phyloP scores from a whole-genome alignment of 108 stramenopile species.

The Tribonema minus region DNA sequence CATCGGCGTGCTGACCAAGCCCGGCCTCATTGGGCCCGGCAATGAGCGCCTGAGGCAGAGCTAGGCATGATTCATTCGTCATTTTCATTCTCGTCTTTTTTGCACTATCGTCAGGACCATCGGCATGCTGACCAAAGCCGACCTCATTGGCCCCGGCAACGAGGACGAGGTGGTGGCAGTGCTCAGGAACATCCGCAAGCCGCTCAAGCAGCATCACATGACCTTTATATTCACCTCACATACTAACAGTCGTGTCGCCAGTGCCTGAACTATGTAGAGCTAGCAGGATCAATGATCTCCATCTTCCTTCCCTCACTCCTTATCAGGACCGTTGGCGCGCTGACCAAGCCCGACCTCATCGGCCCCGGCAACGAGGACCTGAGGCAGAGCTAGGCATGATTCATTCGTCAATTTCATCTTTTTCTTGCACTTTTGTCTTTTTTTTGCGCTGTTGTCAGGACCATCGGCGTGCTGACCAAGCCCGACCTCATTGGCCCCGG shows the following conservation, averaged over 20 bases:
- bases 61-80: no score
- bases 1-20: constrained; percentile 81
- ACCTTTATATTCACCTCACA: no score
- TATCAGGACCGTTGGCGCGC: constrained; percentile 77
- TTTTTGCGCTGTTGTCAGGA: constrained; percentile 60
- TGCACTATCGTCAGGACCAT: constrained; percentile 63
- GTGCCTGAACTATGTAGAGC: no score
- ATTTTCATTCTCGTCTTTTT: no score
- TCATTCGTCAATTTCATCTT: no score
- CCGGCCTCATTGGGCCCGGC: constrained; percentile 68
- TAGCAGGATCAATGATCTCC: no score
- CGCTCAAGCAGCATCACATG: no score
- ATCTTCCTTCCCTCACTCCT: no score
- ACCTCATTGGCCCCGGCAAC: constrained; percentile 56
- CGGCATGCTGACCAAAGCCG: constrained; percentile 74
- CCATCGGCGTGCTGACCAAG: constrained; percentile 73
- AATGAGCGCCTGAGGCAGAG: no score
- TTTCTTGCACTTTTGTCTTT: no score
- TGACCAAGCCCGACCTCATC: constrained; percentile 83
- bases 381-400: neutral
- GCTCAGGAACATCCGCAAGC: constrained; percentile 45
- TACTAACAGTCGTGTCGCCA: no score
- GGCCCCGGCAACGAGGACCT: constrained; percentile 47
- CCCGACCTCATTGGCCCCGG: constrained; percentile 65
- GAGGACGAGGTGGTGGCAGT: constrained; percentile 36